phyloP scores from a whole-genome alignment of 148 eudicot genomes.

The Suaeda aralocaspica region DNA sequence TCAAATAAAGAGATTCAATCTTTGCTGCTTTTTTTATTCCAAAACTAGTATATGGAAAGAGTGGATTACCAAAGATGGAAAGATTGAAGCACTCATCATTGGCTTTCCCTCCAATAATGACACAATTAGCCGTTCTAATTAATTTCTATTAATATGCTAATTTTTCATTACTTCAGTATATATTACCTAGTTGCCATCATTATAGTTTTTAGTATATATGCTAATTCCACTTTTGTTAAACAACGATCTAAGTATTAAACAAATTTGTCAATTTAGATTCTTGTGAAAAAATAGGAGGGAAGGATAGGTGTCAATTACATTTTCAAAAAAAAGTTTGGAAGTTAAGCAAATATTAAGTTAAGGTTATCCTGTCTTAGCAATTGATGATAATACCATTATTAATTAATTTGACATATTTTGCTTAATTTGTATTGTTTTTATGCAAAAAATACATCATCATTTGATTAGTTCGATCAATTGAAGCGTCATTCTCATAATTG shows the following conservation, averaged over 20 bases:
- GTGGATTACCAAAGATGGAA: conserved; percentile 22
- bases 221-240: not conserved
- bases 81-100: conserved; percentile 7
- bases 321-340: no score
- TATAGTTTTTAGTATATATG: not conserved
- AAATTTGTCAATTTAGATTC: not conserved
- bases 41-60: conserved; percentile 18
- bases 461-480: no score
- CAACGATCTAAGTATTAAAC: not conserved
- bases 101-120: not conserved
- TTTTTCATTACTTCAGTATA: not conserved
- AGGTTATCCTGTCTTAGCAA: no score
- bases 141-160: not conserved
- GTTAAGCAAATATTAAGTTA: no score
- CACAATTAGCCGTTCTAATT: not conserved
- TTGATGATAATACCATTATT: no score
- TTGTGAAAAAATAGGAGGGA: no score
- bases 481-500: no score
- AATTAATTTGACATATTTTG: no score
- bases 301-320: no score
- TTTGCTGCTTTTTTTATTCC: conserved; percentile 18
- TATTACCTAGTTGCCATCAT: not conserved
- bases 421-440: no score
- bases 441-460: no score
- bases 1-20: conserved; percentile 19